A percentile compares a stretch with the other conserved stretches of the same genome.
Conservation (phyloP, 495 filamentous ascomycete species). For the Bathelium albidoporum region DNA sequence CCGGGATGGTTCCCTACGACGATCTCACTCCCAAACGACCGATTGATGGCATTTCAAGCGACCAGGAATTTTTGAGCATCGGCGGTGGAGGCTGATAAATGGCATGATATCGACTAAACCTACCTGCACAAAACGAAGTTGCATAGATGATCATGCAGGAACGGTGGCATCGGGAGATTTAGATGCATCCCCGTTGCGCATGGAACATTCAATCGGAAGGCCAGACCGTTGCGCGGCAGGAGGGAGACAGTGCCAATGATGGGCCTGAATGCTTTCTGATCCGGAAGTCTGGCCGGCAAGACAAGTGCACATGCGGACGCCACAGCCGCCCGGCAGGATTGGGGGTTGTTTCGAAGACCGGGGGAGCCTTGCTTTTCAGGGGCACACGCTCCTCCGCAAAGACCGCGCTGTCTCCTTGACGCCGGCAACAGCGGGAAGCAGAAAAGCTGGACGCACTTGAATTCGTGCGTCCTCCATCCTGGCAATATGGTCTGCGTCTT, state of each 20-base stretch:
- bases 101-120: background rate
- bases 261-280: background rate
- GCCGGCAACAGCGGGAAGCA: background rate
- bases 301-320: background rate
- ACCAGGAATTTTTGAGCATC: background rate
- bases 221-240: slow-evolving; percentile 3
- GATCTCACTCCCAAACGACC: background rate
- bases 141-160: slow-evolving; percentile 1
- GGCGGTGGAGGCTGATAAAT: background rate
- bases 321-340: background rate
- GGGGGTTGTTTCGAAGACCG: background rate
- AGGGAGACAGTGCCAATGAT: too few relatives aligned
- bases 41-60: background rate
- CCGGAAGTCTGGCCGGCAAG: background rate
- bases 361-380: background rate
- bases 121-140: background rate
- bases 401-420: background rate
- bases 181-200: background rate
- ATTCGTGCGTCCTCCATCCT: background rate
- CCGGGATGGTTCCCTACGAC: background rate
- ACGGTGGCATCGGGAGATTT: background rate
- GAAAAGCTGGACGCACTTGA: background rate
- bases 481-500: background rate
- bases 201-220: background rate
- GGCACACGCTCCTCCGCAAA: background rate